Conservation (phyloP, 2,329 filamentous ascomycete species). For the Alternaria triticimaculans region DNA sequence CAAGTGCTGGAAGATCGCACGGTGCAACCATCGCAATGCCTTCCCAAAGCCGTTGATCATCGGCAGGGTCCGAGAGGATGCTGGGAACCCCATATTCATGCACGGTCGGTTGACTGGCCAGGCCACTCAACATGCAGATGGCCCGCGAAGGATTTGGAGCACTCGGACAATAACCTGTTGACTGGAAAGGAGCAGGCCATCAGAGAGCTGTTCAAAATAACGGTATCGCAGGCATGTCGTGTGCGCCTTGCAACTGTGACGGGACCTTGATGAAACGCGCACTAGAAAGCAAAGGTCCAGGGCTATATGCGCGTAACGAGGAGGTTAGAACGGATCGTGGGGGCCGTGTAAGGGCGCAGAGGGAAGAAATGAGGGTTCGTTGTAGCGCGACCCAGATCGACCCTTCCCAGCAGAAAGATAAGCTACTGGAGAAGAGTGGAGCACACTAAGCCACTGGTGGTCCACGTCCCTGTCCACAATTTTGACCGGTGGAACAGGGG, state of each 20-base stretch:
- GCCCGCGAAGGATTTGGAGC: neutral
- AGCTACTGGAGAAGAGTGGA: constrained; percentile 23
- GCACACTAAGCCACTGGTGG: constrained; percentile 9
- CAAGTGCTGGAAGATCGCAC: neutral
- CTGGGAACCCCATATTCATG: constrained; percentile 12
- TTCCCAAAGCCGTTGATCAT: constrained; percentile 19
- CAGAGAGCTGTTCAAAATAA: neutral
- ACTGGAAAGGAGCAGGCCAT: neutral
- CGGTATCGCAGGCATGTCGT: neutral
- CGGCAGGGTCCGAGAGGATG: constrained; percentile 3
- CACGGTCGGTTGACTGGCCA: constrained; percentile 1
- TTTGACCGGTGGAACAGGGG: constrained; percentile 11
- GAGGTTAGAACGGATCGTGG: constrained; percentile 13
- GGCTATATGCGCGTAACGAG: neutral
- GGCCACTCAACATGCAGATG: neutral
- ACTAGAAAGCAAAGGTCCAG: neutral
- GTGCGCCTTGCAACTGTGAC: neutral
- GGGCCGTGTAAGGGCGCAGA: constrained; percentile 16
- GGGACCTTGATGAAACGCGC: constrained; percentile 4
- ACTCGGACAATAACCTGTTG: neutral
- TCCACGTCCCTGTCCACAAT: neutral
- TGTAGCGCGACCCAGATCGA: constrained; percentile 22
- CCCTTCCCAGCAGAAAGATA: constrained; percentile 15
- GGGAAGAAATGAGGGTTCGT: constrained; percentile 20
- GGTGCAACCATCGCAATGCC: constrained; percentile 9